Percentiles rank a stretch among this genome's conserved stretches.
These are phyloP conservation scores for Backusella westeae DNA, from an alignment of 192 early-diverging fungal species.

Conservation along the genomic window DNA sequence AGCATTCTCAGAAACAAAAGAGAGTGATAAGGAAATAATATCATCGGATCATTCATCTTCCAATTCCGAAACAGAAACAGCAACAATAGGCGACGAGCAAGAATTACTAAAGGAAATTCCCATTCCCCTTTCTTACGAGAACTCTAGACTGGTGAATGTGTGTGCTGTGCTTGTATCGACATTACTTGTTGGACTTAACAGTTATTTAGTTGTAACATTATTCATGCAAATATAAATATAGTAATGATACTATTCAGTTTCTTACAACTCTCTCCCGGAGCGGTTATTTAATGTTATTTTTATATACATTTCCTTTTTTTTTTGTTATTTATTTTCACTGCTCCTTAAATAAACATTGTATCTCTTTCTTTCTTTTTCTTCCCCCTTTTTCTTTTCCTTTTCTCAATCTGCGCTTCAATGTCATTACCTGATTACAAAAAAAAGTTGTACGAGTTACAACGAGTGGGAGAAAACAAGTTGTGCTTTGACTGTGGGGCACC, in stretches of 20 bases:
- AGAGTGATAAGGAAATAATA: neutral
- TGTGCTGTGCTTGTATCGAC: conserved; percentile 35
- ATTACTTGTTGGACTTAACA: conserved; percentile 45
- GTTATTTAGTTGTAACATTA: conserved; percentile 41
- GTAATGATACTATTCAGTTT: neutral
- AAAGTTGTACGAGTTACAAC: conserved; percentile 59
- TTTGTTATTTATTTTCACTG: neutral
- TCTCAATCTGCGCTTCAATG: neutral
- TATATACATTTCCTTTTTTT: neutral
- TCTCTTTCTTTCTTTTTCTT: neutral
- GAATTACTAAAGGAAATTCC: neutral
- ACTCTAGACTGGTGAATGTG: conserved; percentile 28
- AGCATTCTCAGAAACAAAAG: neutral
- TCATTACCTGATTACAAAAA: conserved; percentile 56
- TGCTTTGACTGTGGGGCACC: conserved; percentile 92
- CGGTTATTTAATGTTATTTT: neutral
- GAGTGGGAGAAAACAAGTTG: conserved; percentile 53
- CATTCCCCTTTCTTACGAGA: conserved; percentile 33
- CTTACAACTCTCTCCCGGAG: neutral
- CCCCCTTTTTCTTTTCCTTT: neutral
- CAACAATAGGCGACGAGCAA: neutral
- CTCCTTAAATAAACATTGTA: neutral
- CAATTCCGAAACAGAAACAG: neutral
- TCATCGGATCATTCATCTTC: neutral
- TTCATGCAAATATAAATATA: conserved; percentile 21